Base-by-base conservation (phyloP, 139 green algal species). In the Pedinophyceae sp. region DNA sequence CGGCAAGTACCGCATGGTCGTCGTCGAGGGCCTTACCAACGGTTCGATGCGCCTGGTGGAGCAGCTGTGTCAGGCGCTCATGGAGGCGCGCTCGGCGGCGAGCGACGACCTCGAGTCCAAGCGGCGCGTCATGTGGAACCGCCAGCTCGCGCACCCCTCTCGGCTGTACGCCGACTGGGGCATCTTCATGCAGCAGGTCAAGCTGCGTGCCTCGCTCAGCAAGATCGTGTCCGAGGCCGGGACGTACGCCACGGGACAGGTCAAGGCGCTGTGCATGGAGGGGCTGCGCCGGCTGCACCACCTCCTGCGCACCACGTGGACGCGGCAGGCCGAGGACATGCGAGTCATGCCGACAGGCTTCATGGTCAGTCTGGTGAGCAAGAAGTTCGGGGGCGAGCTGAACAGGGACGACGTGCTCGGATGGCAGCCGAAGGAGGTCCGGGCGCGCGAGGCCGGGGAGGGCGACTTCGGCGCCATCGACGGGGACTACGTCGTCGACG, bases 311-410 rank as follows among this genome's bases (percentile, higher is more conserved):
- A 34, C 60, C 30, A 24, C 51, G 13, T 71, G 58, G 50, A 28
- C 39, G 40, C 24, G 54, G 4, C 34, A 69, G 49, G 58, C 52
- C 39, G 59, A 50, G 40, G 49, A 58, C n/a, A 20, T 65, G 30
- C 45, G 40, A 2, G 54, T 71, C 55, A 43, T 59, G 13, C 62
- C 68, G 27, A 66, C 47, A 4, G 41, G 45, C 30, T 26, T 6
- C 26, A 59, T 65, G 59, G 25, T 81, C 27, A 55, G 68, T 19
- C 59, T 79, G 30, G 55, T 84, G 51, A 70, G 81, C 61, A 84
- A 79, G 56, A 77, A 76, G 58, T 81, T 84, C 56, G 76, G 76
- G 3, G 76, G 76, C 1, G 76, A 81, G 67, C 72, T 84, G 2
- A 76, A 54, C 2, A 75, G 72, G 34, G 55, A 59, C 39, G 70